Conservation (phyloP, 371 early-diverging fungal species). For the Coemansia sp. region DNA sequence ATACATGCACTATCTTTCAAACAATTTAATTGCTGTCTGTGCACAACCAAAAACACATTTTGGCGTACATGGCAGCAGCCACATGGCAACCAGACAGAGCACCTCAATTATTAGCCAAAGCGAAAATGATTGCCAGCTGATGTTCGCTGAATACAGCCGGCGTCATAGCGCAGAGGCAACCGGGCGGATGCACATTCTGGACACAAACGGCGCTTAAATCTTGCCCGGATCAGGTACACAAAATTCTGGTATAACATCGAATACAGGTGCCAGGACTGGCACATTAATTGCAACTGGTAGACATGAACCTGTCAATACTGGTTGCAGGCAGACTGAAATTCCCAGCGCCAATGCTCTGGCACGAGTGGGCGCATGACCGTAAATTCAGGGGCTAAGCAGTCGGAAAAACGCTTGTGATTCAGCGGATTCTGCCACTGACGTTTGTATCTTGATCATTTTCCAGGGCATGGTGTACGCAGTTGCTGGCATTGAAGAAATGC, state of each 20-base stretch:
- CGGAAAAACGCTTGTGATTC: not conserved
- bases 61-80: not conserved
- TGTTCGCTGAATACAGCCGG: not conserved
- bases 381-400: not conserved
- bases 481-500: not conserved
- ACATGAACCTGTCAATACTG: not conserved
- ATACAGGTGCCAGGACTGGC: not conserved
- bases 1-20: not conserved
- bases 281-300: not conserved
- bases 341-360: not conserved
- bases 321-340: not conserved
- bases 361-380: not conserved
- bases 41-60: not conserved
- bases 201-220: not conserved
- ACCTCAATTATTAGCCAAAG: not conserved
- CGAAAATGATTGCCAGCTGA: not conserved
- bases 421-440: not conserved
- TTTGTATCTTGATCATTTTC: not conserved
- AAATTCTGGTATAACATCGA: not conserved
- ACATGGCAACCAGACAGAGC: not conserved
- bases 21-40: slow-evolving; percentile 1
- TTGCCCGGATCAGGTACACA: not conserved
- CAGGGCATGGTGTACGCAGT: not conserved
- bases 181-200: not conserved
- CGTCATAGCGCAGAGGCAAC: not conserved